A percentile compares a stretch with the other conserved stretches of the same genome.
These are phyloP conservation scores for Pseudogymnoascus verrucosus DNA, from an alignment of 2,329 filamentous ascomycete species.

Conservation along the genomic window DNA sequence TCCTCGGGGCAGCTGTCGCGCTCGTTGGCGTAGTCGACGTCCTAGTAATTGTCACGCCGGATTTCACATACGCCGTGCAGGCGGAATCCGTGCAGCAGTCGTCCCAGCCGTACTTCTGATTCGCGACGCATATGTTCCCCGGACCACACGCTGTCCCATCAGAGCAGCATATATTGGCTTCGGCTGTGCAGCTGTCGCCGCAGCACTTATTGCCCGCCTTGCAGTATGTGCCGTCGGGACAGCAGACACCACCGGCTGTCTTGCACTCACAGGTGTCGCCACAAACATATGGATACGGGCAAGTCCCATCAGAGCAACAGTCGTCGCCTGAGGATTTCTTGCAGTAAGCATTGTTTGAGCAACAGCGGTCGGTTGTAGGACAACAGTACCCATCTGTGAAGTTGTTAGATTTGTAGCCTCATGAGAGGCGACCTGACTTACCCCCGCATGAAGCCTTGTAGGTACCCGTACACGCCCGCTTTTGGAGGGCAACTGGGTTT, in stretches of 20 bases:
- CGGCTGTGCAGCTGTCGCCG: not conserved
- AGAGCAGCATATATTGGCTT: not conserved
- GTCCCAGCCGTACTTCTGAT: not conserved
- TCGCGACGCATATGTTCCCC: conserved; percentile 1
- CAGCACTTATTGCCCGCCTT: not conserved
- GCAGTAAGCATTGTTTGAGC: not conserved
- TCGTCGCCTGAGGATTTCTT: not conserved
- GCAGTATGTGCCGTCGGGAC: not conserved
- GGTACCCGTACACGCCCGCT: not conserved
- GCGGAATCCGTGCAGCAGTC: not conserved
- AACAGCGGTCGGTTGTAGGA: not conserved
- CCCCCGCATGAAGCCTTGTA: not conserved
- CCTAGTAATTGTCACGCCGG: not conserved
- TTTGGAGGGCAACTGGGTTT: not conserved
- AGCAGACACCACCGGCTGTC: not conserved
- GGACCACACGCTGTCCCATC: not conserved
- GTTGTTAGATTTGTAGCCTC: not conserved
- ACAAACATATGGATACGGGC: not conserved
- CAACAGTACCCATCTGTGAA: not conserved
- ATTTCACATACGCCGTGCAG: not conserved
- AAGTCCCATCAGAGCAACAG: not conserved
- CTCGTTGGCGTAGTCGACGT: not conserved
- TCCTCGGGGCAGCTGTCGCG: not conserved
- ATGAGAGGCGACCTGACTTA: not conserved
- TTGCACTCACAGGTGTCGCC: not conserved